phyloP scores from a whole-genome alignment of 179 eudicot species.

The Amaranthus tricolor region DNA sequence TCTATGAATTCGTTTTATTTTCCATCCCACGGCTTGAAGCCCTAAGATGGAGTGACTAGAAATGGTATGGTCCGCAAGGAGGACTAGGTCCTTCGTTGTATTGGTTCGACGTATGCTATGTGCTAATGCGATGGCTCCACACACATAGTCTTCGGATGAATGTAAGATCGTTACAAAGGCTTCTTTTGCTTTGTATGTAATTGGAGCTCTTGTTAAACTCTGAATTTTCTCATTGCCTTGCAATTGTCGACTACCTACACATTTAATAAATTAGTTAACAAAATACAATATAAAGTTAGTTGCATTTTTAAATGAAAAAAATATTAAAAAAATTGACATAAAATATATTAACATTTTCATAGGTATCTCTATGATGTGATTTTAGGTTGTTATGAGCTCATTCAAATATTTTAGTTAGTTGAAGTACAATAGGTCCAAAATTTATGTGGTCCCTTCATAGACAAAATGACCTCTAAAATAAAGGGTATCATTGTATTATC shows the following conservation, averaged over 20 bases:
- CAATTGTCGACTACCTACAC: constrained; percentile 21
- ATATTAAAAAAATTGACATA: too few relatives aligned
- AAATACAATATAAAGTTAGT: neutral
- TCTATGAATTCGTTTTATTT: constrained; percentile 52
- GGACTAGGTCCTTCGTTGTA: constrained; percentile 67
- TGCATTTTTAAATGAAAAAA: too few relatives aligned
- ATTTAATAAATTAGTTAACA: neutral
- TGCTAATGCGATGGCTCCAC: constrained; percentile 85
- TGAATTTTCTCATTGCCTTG: constrained; percentile 10
- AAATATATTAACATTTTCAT: too few relatives aligned
- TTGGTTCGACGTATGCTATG: constrained; percentile 68
- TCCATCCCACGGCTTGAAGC: constrained; percentile 71
- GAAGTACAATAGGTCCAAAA: too few relatives aligned
- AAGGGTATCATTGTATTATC: too few relatives aligned
- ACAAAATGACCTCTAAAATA: too few relatives aligned
- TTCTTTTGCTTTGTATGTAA: constrained; percentile 34
- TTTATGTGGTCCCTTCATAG: too few relatives aligned
- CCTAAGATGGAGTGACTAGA: constrained; percentile 47
- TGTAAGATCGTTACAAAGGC: constrained; percentile 84
- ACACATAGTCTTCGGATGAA: constrained; percentile 69
- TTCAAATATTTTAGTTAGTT: too few relatives aligned
- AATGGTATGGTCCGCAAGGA: constrained; percentile 59
- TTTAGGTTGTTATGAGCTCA: too few relatives aligned
- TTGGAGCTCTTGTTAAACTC: neutral
- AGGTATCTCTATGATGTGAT: too few relatives aligned